These are phyloP conservation scores for Escallonia herrerae DNA, from an alignment of 129 eudicot species.

Conservation along the genomic window DNA sequence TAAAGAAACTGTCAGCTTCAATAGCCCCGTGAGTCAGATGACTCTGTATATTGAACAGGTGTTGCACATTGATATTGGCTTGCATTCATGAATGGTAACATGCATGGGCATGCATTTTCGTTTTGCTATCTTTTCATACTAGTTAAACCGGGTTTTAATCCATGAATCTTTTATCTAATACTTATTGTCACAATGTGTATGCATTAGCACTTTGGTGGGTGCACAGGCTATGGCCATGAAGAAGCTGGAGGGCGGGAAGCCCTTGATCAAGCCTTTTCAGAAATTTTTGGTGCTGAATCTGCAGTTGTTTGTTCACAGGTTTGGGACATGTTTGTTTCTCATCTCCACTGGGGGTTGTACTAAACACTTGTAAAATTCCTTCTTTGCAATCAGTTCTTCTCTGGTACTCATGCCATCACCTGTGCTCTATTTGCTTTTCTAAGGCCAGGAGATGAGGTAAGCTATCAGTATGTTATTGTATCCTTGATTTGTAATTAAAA, in stretches of 20 bases:
- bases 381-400: slow-evolving; percentile 55
- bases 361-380: slow-evolving; percentile 1
- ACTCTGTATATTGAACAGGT: too few relatives aligned
- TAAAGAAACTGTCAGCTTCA: too few relatives aligned
- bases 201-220: slow-evolving; percentile 87
- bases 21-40: too few relatives aligned
- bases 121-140: too few relatives aligned
- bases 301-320: slow-evolving; percentile 96
- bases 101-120: too few relatives aligned
- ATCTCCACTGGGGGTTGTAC: neutral
- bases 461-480: slow-evolving; percentile 2
- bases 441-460: slow-evolving; percentile 97
- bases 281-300: slow-evolving; percentile 94
- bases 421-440: slow-evolving; percentile 94
- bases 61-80: too few relatives aligned
- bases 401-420: slow-evolving; percentile 98
- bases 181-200: slow-evolving; percentile 6
- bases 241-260: slow-evolving; percentile 99
- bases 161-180: neutral
- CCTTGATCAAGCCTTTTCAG: slow-evolving; percentile 87
- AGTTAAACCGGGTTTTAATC: too few relatives aligned
- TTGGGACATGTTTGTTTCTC: slow-evolving; percentile 14
- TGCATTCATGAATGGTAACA: too few relatives aligned
- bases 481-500: neutral
- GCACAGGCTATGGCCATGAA: slow-evolving; percentile 98